phyloP scores from a whole-genome alignment of 768 basidiomycete genomes.

The Lanmaoa pseudosensibilis region DNA sequence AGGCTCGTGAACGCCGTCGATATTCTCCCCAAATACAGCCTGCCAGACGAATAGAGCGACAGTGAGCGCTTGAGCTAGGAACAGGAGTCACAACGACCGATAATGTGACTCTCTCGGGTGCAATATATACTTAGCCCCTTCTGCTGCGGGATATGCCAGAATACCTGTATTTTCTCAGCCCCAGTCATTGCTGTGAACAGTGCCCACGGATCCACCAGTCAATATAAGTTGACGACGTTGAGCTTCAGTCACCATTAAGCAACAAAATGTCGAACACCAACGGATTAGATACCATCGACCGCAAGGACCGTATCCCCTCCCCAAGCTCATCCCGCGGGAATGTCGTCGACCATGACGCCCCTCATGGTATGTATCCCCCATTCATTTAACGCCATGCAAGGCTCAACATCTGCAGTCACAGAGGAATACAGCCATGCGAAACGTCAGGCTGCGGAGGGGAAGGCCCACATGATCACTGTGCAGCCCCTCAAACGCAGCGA shows the following conservation, averaged over 20 bases:
- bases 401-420: conserved; percentile 51
- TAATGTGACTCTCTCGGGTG: conserved; percentile 1
- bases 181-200: conserved; percentile 3
- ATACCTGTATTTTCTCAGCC: conserved; percentile 2
- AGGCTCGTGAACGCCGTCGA: no score
- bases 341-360: conserved; percentile 72
- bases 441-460: conserved; percentile 28
- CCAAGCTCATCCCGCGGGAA: conserved; percentile 47
- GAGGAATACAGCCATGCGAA: conserved; percentile 48
- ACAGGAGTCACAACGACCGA: no score
- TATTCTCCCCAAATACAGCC: no score
- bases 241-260: background rate
- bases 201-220: background rate
- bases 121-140: background rate
- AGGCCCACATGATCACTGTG: conserved; percentile 64
- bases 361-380: conserved; percentile 48
- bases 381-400: background rate
- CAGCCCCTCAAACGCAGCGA: conserved; percentile 82
- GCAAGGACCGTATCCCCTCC: conserved; percentile 54
- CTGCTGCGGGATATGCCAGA: conserved; percentile 4
- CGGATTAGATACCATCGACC: conserved; percentile 34
- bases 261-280: conserved; percentile 28
- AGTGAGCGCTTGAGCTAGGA: no score
- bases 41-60: no score
- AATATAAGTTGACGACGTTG: conserved; percentile 18